Base-by-base conservation (phyloP, 768 basidiomycete genomes). In the Suillus cothurnatus region DNA sequence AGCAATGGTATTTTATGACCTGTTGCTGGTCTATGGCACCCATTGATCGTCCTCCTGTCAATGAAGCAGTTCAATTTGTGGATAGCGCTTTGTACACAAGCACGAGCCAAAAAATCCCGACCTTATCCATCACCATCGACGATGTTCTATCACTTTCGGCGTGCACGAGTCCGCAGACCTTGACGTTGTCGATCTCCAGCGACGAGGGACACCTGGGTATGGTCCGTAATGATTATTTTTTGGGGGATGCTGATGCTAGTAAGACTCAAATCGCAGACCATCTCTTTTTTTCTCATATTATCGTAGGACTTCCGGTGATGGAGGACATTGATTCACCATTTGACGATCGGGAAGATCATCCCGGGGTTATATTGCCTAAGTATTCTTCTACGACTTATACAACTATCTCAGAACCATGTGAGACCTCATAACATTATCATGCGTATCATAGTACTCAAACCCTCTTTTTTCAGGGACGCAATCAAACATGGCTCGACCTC, bases 351-450 rank as follows among this genome's bases (percentile, higher is more conserved):
- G 68, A 65, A 69, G 74, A 68, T 71, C 72, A 70, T 68, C 47
- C 62, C 21, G 72, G 72, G 70, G 72, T 75, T 71, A 65, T 72
- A 68, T 75, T 71, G 71, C 74, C 71, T 67, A 41, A 72, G 70
- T 69, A 71, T 67, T 50, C 64, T 61, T 68, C 75, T 71, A 69
- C 76, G 72, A 71, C 76, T 78, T 71, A 73, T 79, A 72, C 78
- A 75, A 79, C 75, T 88, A 86, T 81, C 80, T 79, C 88, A 86
- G 86, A 84, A 77, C 71, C 73, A 63, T 77, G 89, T 90, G 89
- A 90, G 89, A 85, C 77, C 72, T 79, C 85, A 87, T 89, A 88
- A 84, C 83, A 81, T 72, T 87, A 86, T 82, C 86, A 77, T 80
- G 84, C 85, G 86, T 88, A 87, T 82, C 72, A 75, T 78, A 84